Evolutionary conservation across 73 alveolate genomes (phyloP).

Genomic region (Tetrahymena malaccensis): DNA sequence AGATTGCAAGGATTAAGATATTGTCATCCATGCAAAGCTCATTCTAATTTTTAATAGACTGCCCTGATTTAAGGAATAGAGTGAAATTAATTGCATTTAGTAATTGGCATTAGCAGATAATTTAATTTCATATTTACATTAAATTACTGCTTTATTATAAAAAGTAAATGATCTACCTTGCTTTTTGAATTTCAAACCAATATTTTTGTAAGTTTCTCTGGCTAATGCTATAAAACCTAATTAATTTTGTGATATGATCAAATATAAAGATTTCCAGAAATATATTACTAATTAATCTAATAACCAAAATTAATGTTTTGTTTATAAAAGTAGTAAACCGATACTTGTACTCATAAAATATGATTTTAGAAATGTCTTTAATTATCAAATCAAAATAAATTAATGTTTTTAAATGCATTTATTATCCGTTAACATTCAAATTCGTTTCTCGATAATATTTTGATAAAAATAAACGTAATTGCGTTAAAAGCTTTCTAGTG

Average conservation of each 20-base stretch:
- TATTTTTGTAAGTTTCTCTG: not conserved
- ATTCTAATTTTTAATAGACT: no score
- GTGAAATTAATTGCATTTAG: not conserved
- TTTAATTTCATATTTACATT: no score
- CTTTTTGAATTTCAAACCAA: not conserved
- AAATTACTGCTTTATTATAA: not conserved
- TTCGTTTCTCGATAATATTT: not conserved
- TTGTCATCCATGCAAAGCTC: no score
- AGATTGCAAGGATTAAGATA: no score
- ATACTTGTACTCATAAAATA: not conserved
- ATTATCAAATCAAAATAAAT: not conserved
- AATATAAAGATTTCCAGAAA: not conserved
- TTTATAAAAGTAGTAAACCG: not conserved
- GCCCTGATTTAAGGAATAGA: no score
- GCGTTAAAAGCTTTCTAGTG: not conserved
- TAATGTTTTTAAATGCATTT: no score
- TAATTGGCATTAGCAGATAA: not conserved
- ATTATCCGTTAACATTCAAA: no score
- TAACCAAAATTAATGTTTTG: not conserved
- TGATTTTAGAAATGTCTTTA: not conserved
- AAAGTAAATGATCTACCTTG: not conserved
- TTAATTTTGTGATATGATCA: not conserved
- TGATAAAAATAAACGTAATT: not conserved
- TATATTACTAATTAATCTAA: not conserved
- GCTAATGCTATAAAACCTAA: not conserved